Percentiles rank a stretch among this genome's conserved stretches.
Evolutionary conservation across 1,139 yeast species (phyloP).

Genomic region (Candida tropicalis): DNA sequence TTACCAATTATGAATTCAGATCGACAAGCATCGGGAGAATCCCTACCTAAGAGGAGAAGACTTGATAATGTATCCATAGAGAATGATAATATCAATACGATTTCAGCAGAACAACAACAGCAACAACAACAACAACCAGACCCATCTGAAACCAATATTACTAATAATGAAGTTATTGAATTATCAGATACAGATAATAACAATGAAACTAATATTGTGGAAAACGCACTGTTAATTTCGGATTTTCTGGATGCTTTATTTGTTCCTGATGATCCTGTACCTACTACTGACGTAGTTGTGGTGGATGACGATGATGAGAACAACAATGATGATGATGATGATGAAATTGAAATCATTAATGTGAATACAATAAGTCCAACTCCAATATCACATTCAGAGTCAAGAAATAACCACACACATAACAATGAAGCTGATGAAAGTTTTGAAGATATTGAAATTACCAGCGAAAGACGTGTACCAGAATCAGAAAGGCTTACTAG

Average conservation of each 20-base stretch:
- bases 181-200: background rate
- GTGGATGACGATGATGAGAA: slow-evolving; percentile 2
- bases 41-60: background rate
- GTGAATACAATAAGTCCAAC: slow-evolving; percentile 13
- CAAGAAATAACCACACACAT: too few species aligned
- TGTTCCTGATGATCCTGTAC: too few species aligned
- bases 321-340: slow-evolving; percentile 16
- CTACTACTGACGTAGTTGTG: too few species aligned
- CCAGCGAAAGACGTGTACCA: slow-evolving; percentile 10
- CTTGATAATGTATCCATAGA: background rate
- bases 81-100: too few species aligned
- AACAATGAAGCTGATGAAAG: background rate
- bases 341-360: slow-evolving; percentile 20
- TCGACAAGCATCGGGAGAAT: background rate
- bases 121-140: background rate
- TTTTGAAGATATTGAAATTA: slow-evolving; percentile 14
- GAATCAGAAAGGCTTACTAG: background rate
- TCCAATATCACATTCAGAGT: slow-evolving; percentile 17
- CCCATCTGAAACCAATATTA: background rate
- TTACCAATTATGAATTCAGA: too few species aligned
- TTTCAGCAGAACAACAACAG: background rate
- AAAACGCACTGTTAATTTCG: too few species aligned
- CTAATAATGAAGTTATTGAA: background rate
- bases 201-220: too few species aligned
- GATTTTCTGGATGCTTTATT: too few species aligned